phyloP scores from a whole-genome alignment of 768 basidiomycete species.

The Arthromyces matolae region DNA sequence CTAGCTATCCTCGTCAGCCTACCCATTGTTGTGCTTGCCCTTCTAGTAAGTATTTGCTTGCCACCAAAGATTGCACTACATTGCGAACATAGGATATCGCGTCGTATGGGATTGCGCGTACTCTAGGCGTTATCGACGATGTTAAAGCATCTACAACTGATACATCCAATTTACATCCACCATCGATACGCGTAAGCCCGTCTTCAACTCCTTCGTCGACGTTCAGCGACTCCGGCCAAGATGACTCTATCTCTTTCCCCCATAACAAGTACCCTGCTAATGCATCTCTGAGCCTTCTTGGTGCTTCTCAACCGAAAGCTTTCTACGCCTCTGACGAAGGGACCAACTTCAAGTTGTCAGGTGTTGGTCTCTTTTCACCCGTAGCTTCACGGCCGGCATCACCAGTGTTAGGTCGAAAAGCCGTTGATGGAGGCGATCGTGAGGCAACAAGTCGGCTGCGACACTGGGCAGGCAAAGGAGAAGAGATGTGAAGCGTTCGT shows the following conservation, averaged over 20 bases:
- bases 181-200: constrained; percentile 31
- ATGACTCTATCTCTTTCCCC: constrained; percentile 9
- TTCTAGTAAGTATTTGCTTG: constrained; percentile 46
- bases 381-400: constrained; percentile 64
- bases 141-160: constrained; percentile 73
- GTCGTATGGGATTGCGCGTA: constrained; percentile 80
- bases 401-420: constrained; percentile 47
- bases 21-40: constrained; percentile 51
- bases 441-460: constrained; percentile 18
- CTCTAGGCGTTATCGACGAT: constrained; percentile 72
- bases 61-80: neutral
- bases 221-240: constrained; percentile 26
- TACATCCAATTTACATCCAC: constrained; percentile 38
- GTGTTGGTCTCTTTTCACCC: constrained; percentile 73
- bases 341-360: constrained; percentile 53
- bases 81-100: constrained; percentile 58
- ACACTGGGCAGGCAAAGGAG: constrained; percentile 13
- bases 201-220: constrained; percentile 24
- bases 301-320: constrained; percentile 33
- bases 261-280: constrained; percentile 7
- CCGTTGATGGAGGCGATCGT: constrained; percentile 17
- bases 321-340: constrained; percentile 49
- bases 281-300: constrained; percentile 9
- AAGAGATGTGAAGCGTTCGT: neutral
- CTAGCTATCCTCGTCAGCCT: constrained; percentile 62